Conservation (phyloP, 208 protist genomes). For the Acanthamoeba triangularis region DNA sequence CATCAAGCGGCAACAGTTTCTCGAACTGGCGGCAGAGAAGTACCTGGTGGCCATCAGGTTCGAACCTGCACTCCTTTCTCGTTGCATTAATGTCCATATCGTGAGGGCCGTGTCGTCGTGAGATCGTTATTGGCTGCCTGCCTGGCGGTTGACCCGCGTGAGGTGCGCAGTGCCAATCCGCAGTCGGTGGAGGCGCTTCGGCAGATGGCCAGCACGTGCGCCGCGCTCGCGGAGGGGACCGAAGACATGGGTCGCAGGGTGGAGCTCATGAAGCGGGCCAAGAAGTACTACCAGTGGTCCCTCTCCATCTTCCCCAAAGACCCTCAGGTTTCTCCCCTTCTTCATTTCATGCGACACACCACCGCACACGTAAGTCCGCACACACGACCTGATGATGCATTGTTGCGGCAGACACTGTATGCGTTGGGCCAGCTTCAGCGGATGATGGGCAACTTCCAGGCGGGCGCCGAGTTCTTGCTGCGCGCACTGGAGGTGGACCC, state of each 20-base stretch:
- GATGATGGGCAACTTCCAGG: slow-evolving; percentile 31
- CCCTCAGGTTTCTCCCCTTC: slow-evolving; percentile 48
- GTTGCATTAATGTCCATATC: too few species aligned
- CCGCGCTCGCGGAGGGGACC: neutral
- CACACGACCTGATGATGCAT: too few species aligned
- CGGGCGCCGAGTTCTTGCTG: slow-evolving; percentile 77
- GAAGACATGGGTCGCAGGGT: neutral
- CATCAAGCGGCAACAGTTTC: slow-evolving; percentile 75
- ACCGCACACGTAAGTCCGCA: neutral
- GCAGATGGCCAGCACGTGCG: slow-evolving; percentile 43
- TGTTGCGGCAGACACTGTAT: neutral
- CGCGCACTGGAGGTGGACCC: slow-evolving; percentile 73
- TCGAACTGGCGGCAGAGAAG: slow-evolving; percentile 78
- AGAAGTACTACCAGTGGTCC: slow-evolving; percentile 76
- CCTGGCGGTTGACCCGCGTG: too few species aligned
- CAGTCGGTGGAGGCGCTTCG: slow-evolving; percentile 45
- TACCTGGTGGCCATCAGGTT: neutral
- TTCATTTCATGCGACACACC: slow-evolving; percentile 8
- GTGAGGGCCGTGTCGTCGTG: too few species aligned
- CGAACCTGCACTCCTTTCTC: neutral
- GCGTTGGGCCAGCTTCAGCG: neutral
- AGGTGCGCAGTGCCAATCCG: slow-evolving; percentile 40
- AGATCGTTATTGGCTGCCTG: too few species aligned
- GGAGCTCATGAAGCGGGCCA: slow-evolving; percentile 62
- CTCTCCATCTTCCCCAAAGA: slow-evolving; percentile 78